Evolutionary conservation across 2,329 filamentous ascomycete genomes (phyloP).

Genomic region (Cryphonectria carpinicola): DNA sequence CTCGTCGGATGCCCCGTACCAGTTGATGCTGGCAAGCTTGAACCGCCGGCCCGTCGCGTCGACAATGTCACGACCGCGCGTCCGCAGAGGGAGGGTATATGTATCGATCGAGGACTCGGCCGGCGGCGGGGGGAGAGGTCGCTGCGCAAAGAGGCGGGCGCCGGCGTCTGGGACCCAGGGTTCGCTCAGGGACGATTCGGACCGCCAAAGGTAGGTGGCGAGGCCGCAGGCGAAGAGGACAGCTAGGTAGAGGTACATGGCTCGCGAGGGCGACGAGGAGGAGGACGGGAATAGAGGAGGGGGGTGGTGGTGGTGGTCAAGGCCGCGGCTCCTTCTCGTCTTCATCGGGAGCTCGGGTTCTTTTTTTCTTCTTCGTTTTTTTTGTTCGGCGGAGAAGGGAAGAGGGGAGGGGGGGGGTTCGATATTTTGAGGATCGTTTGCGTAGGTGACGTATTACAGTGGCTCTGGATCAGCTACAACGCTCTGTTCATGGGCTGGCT

Average conservation of each 20-base stretch:
- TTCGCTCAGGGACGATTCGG: conserved; percentile 47
- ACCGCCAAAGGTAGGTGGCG: conserved; percentile 48
- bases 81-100: conserved; percentile 62
- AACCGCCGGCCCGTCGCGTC: conserved; percentile 60
- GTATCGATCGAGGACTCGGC: conserved; percentile 47
- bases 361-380: too few relatives aligned
- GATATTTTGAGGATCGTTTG: not conserved
- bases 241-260: conserved; percentile 44
- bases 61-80: conserved; percentile 63
- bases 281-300: conserved; percentile 22
- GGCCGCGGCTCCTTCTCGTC: conserved; percentile 22
- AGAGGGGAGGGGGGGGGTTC: not conserved
- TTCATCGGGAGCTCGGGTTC: conserved; percentile 16
- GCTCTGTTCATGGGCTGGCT: conserved; percentile 18
- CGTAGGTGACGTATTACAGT: conserved; percentile 1
- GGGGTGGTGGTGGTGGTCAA: conserved; percentile 18
- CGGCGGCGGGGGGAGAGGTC: conserved; percentile 50
- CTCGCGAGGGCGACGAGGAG: not conserved
- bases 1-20: conserved; percentile 73
- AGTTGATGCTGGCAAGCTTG: conserved; percentile 69
- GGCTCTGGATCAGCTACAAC: not conserved
- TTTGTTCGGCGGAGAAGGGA: too few relatives aligned
- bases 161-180: conserved; percentile 56
- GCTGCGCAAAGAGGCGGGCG: conserved; percentile 51
- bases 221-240: conserved; percentile 44